Evolutionary conservation across 352 stramenopile genomes (phyloP), one percentile per base, ranked within the genome.

Genomic region (Globisporangium viniferum): DNA sequence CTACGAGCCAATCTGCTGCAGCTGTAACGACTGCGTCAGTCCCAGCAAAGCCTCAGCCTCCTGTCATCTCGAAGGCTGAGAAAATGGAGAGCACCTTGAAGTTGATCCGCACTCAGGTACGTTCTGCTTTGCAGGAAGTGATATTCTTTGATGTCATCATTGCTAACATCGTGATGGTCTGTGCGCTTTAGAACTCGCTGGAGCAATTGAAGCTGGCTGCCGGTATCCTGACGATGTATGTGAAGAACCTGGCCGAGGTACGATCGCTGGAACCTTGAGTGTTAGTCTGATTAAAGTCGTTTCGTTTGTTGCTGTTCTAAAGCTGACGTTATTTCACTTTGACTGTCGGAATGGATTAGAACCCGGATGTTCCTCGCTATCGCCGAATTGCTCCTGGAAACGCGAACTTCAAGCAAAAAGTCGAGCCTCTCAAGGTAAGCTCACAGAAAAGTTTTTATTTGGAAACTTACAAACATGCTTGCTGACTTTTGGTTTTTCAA

Each of bases 351-450:
- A 61, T 29, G 20, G 14, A 15, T 10, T 53, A 94, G 85, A 90
- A 94, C 67, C 86, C 86, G 4, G 85, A 92, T 56, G 83, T 94
- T 9, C 86, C 86, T 69, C 86, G 86, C 10, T 94, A 94, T 67
- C 86, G 86, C 22, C 84, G 85, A 49, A 93, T 94, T 62, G 81
- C 86, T 2, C 75, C 75, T 29, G 86, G 83, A 12, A 94, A 94
- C 55, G 80, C 80, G 4, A 94, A 94, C 59, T 94, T 91, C 66
- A 94, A 93, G 73, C 83, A 92, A 58, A 94, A 94, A 66, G 89
- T 94, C 54, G 83, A 92, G 65, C 86, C 84, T 2, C 75, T 94
- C 15, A 77, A 90, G 82, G 86, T 93, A 77, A 2, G 5, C n/a
- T n/a, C 14, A 20, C 46, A 10, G n/a, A 59, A 18, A 6, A 35